Evolutionary conservation across 2,329 filamentous ascomycete genomes (phyloP), one percentile per base, ranked within the genome.

Genomic region (Penicillium nordicum): DNA sequence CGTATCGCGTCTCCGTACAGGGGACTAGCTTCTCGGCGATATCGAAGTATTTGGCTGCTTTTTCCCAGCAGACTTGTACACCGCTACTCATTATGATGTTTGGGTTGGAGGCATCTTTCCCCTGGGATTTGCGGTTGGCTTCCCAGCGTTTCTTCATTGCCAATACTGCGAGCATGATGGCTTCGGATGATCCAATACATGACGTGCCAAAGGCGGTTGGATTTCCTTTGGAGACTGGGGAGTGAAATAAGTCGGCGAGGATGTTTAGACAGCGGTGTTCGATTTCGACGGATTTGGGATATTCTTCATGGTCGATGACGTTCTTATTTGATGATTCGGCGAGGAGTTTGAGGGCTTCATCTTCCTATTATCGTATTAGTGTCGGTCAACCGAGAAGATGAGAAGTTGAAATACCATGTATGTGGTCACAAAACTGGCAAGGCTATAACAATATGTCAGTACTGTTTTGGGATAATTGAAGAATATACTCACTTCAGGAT

Each of bases 131-230:
- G 27, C 86, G 79, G 63, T 80, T 82, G 64, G 88, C 83, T 69
- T 89, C 85, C 88, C 87, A 90, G 21, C 84, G 78, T n/a, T 86
- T 79, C 76, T 89, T 89, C 87, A 90, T 89, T 4, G 87, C 87
- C 21, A 90, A 74, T 1, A 85, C 86, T 32, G 85, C 88, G 1
- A 90, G 79, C 66, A 88, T 85, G 56, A 89, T 88, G 0, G 86
- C 87, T 69, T 90, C 87, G 11, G 83, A 87, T 0, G 85, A 89
- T 0, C 88, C 88, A 0, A 87, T 88, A 0, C 87, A 89, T 4
- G 87, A 86, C 0, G 85, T 83, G 2, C 88, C 88, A 50, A 89
- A 80, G 5, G 87, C 84, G 56, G 82, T 84, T 68, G 88, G 84
- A 1, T 79, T 79, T 37, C 57, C 51, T 14, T 60, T 42, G 11